Conservation (phyloP, 2,329 filamentous ascomycete species). For the Lecanosticta acicola region DNA sequence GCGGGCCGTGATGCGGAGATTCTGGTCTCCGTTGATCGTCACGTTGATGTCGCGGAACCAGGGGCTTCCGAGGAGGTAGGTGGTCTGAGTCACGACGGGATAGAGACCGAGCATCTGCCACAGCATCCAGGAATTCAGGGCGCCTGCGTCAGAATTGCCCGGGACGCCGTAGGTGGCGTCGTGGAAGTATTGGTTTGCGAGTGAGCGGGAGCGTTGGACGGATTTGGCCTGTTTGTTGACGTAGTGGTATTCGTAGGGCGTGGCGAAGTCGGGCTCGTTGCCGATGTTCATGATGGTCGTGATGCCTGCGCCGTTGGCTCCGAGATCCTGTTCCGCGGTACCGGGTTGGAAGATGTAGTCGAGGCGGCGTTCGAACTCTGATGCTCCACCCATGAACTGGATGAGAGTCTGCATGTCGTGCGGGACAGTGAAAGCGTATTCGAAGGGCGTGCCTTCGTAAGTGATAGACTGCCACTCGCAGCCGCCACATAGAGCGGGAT, state of each 20-base stretch:
- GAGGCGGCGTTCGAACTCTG: constrained; percentile 37
- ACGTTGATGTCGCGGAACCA: constrained; percentile 30
- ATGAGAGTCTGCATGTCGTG: constrained; percentile 41
- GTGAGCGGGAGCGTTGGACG: constrained; percentile 21
- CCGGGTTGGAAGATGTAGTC: constrained; percentile 41
- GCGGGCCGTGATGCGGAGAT: constrained; percentile 44
- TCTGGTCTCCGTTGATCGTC: constrained; percentile 28
- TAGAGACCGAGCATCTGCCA: constrained; percentile 34
- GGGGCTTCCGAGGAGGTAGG: constrained; percentile 32
- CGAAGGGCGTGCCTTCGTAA: constrained; percentile 41
- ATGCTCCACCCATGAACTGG: constrained; percentile 38
- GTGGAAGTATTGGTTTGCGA: constrained; percentile 29
- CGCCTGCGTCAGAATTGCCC: constrained; percentile 32
- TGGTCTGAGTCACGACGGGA: constrained; percentile 27
- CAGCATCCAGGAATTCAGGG: constrained; percentile 28
- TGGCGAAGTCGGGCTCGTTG: constrained; percentile 33
- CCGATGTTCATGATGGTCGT: constrained; percentile 34
- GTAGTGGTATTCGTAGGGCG: constrained; percentile 32
- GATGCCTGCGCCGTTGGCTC: constrained; percentile 34
- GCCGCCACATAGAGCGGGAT: constrained; percentile 38
- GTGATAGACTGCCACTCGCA: constrained; percentile 40
- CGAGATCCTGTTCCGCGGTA: constrained; percentile 31
- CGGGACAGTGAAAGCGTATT: constrained; percentile 42
- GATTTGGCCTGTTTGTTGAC: constrained; percentile 29
- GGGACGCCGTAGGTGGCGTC: constrained; percentile 28